These are phyloP conservation scores for Aspergillus sp. DNA, from an alignment of 2,329 filamentous ascomycete species.

Conservation along the genomic window DNA sequence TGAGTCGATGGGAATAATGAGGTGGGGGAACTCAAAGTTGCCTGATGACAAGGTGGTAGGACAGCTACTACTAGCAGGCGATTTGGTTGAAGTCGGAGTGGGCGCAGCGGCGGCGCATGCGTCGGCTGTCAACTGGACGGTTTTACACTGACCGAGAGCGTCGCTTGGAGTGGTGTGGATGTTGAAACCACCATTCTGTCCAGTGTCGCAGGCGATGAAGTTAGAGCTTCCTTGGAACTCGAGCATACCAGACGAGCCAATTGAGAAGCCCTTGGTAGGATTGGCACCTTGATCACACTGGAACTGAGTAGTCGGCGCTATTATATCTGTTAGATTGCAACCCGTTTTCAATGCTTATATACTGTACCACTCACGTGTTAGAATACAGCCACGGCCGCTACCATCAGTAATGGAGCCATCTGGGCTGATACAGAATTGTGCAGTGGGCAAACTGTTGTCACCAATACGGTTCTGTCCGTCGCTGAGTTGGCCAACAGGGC, in stretches of 20 bases:
- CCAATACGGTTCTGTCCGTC: slow-evolving; percentile 57
- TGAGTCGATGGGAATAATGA: slow-evolving; percentile 55
- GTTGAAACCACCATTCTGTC: slow-evolving; percentile 22
- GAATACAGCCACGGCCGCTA: slow-evolving; percentile 53
- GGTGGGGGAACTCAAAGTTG: slow-evolving; percentile 50
- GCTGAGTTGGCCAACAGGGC: slow-evolving; percentile 51
- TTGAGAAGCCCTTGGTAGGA: slow-evolving; percentile 49
- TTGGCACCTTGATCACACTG: slow-evolving; percentile 53
- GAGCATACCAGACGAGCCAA: slow-evolving; percentile 47
- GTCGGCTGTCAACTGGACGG: slow-evolving; percentile 19
- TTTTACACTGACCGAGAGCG: slow-evolving; percentile 17
- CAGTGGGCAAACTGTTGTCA: slow-evolving; percentile 35
- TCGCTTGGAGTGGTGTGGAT: slow-evolving; percentile 23
- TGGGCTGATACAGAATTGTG: slow-evolving; percentile 49
- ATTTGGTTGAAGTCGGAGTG: slow-evolving; percentile 4
- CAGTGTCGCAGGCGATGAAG: slow-evolving; percentile 56
- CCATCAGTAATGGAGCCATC: slow-evolving; percentile 49
- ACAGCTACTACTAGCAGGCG: slow-evolving; percentile 19
- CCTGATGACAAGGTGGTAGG: slow-evolving; percentile 35
- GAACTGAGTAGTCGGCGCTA: slow-evolving; percentile 50
- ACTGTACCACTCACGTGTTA: slow-evolving; percentile 45
- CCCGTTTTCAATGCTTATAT: slow-evolving; percentile 1
- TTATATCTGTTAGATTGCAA: not conserved
- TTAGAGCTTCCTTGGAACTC: slow-evolving; percentile 44
- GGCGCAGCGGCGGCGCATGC: slow-evolving; percentile 14